phyloP scores from a whole-genome alignment of 768 basidiomycete species.

The Sistotremastrum suecicum region DNA sequence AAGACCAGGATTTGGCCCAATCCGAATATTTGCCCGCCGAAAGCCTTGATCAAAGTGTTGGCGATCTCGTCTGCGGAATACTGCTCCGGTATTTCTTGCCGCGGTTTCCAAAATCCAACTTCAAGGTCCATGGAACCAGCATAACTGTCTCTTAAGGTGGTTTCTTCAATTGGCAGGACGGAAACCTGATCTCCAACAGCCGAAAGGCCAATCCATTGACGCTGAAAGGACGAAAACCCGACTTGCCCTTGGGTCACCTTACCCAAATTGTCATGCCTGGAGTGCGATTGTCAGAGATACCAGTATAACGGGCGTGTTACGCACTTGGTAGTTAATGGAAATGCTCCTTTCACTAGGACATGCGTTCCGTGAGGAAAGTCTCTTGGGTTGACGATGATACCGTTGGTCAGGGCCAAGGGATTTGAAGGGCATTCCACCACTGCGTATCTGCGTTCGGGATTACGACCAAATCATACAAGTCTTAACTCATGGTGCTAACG shows the following conservation, averaged over 20 bases:
- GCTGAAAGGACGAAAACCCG: slow-evolving; percentile 64
- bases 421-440: slow-evolving; percentile 53
- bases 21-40: slow-evolving; percentile 56
- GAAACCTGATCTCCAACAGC: slow-evolving; percentile 61
- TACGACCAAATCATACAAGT: slow-evolving; percentile 14
- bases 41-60: slow-evolving; percentile 57
- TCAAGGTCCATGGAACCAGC: slow-evolving; percentile 74
- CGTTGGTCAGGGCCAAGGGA: slow-evolving; percentile 63
- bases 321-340: slow-evolving; percentile 61
- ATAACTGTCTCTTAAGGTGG: slow-evolving; percentile 41
- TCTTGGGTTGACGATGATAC: slow-evolving; percentile 61
- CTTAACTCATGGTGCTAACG: not conserved
- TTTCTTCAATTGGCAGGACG: slow-evolving; percentile 37
- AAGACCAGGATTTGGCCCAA: slow-evolving; percentile 61
- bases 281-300: not conserved
- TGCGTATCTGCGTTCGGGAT: slow-evolving; percentile 24
- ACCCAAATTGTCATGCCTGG: slow-evolving; percentile 67
- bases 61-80: slow-evolving; percentile 85
- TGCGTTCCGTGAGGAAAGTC: slow-evolving; percentile 68
- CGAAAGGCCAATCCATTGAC: slow-evolving; percentile 86
- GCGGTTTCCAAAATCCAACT: slow-evolving; percentile 45
- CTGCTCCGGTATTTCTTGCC: slow-evolving; percentile 43
- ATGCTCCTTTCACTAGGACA: slow-evolving; percentile 60
- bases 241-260: slow-evolving; percentile 54
- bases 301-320: slow-evolving; percentile 9